phyloP scores from a whole-genome alignment of 1,139 yeast species.

The Kodamaea derodonti region DNA sequence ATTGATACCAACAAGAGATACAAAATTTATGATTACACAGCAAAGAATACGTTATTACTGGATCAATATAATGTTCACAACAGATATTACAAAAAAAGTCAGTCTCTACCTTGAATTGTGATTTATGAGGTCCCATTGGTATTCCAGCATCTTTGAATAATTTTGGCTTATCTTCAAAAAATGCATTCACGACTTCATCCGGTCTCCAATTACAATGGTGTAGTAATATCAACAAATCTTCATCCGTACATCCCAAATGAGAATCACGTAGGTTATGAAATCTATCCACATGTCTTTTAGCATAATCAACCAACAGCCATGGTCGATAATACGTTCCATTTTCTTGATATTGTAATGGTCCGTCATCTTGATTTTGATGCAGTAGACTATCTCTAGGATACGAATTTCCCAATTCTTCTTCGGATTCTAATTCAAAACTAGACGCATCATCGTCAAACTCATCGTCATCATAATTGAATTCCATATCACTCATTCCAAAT shows the following conservation, averaged over 20 bases:
- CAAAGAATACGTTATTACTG: conserved; percentile 46
- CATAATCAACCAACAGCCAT: conserved; percentile 27
- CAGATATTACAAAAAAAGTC: conserved; percentile 63
- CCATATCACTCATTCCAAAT: conserved; percentile 4
- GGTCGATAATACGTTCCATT: conserved; percentile 16
- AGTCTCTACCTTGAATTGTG: conserved; percentile 5
- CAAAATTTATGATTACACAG: conserved; percentile 74
- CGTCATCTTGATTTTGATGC: conserved; percentile 3
- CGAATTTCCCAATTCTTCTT: conserved; percentile 8
- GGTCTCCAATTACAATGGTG: conserved; percentile 70
- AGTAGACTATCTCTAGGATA: not conserved
- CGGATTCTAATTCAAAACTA: conserved; percentile 12
- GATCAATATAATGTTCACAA: conserved; percentile 47
- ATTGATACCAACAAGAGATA: conserved; percentile 58
- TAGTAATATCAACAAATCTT: conserved; percentile 49
- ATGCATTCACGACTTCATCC: conserved; percentile 65
- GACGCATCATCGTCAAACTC: conserved; percentile 5
- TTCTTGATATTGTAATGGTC: conserved; percentile 4
- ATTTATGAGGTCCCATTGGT: conserved; percentile 11
- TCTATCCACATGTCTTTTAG: conserved; percentile 18
- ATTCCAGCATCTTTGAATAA: conserved; percentile 51
- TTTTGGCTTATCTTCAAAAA: conserved; percentile 49
- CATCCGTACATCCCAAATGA: conserved; percentile 29
- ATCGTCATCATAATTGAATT: conserved; percentile 8
- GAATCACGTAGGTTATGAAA: conserved; percentile 17